Percentiles rank a stretch among this genome's conserved stretches.
These are phyloP conservation scores for Plectranthus barbatus DNA, from an alignment of 257 asterid genomes.

Conservation along the genomic window DNA sequence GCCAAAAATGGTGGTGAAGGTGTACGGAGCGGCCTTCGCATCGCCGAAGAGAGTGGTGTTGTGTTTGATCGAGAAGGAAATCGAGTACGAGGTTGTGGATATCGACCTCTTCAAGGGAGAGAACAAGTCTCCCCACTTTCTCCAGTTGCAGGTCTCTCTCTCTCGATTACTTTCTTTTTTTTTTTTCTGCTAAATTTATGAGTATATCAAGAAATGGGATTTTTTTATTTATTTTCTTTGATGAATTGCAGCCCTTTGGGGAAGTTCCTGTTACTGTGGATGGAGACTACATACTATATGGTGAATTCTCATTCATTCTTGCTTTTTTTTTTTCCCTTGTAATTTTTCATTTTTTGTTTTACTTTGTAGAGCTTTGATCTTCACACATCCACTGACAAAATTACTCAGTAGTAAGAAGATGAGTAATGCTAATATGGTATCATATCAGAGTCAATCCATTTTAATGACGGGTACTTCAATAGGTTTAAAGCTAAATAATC, in stretches of 20 bases:
- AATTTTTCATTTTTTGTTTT: no score
- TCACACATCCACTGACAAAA: no score
- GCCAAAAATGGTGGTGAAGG: slow-evolving; percentile 34
- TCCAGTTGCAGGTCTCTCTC: slow-evolving; percentile 18
- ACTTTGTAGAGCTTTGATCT: no score
- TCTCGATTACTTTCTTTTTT: neutral
- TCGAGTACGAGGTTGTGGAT: slow-evolving; percentile 18
- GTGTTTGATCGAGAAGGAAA: slow-evolving; percentile 20
- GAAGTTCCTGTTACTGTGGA: slow-evolving; percentile 35
- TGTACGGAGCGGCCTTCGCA: slow-evolving; percentile 19
- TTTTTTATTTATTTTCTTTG: neutral
- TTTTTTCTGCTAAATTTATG: neutral
- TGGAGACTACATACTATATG: slow-evolving; percentile 44
- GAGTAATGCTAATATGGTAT: no score
- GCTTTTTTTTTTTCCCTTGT: no score
- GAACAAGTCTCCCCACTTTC: slow-evolving; percentile 10
- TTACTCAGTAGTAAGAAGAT: no score
- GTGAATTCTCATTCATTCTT: slow-evolving; percentile 12
- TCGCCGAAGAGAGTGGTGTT: slow-evolving; percentile 14
- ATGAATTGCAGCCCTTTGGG: slow-evolving; percentile 41
- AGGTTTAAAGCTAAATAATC: no score
- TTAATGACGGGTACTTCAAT: no score
- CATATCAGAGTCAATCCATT: no score
- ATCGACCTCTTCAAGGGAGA: slow-evolving; percentile 17
- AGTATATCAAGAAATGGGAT: neutral